A percentile compares a stretch with the other conserved stretches of the same genome.
phyloP scores from a whole-genome alignment of 23 red algal species.

The Gracilariopsis chorda region DNA sequence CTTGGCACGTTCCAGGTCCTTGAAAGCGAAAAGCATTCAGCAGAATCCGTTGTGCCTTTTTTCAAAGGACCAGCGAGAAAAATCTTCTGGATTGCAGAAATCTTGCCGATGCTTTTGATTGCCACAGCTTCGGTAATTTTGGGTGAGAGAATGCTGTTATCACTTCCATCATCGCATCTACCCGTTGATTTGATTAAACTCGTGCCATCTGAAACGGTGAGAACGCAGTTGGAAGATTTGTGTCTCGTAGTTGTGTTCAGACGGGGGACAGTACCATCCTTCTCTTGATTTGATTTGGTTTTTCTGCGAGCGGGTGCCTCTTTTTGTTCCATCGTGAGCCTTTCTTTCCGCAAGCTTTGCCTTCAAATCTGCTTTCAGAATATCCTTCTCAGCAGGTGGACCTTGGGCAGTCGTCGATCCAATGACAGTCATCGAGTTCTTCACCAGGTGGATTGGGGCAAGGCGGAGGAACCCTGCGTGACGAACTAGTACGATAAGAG shows the following conservation, averaged over 20 bases:
- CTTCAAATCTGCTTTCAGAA: neutral
- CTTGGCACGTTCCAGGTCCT: conserved; percentile 8
- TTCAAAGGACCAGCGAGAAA: neutral
- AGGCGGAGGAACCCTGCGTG: no score
- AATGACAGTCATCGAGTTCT: neutral
- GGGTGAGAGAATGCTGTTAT: neutral
- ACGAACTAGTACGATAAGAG: no score
- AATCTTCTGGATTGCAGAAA: neutral
- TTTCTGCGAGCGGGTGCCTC: neutral
- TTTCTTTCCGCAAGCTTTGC: neutral
- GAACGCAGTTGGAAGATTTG: neutral
- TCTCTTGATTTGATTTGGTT: neutral
- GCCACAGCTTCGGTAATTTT: neutral
- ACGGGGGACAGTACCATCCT: neutral
- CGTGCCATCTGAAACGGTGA: neutral
- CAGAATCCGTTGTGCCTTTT: neutral
- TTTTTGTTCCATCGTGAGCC: neutral
- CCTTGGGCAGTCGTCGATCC: neutral
- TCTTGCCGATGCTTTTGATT: neutral
- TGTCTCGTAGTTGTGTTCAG: neutral
- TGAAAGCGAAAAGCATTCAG: neutral
- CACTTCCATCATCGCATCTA: neutral
- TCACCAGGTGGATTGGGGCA: neutral
- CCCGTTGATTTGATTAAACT: neutral
- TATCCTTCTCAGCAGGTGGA: neutral